Evolutionary conservation across 768 basidiomycete species (phyloP).

Genomic region (Podaxis sp.): DNA sequence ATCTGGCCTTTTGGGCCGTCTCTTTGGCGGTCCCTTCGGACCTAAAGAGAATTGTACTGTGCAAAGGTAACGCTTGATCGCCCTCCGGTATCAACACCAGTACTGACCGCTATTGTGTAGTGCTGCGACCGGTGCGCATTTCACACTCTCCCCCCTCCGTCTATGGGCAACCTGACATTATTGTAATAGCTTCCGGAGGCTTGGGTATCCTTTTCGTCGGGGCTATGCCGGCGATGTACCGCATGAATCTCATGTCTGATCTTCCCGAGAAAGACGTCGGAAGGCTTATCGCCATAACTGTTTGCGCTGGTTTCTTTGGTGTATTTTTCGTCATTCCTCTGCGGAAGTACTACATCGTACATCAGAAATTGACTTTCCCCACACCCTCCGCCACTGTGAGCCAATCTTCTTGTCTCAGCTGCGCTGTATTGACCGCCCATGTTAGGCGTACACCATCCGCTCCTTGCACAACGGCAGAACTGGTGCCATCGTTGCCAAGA

Average conservation of each 20-base stretch:
- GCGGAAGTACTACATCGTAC: conserved; percentile 59
- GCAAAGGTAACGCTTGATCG: conserved; percentile 37
- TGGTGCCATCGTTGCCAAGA: conserved; percentile 49
- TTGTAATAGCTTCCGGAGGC: conserved; percentile 46
- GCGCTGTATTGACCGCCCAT: neutral
- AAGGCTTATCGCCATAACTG: conserved; percentile 52
- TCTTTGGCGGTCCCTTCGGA: conserved; percentile 56
- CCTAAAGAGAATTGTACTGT: conserved; percentile 69
- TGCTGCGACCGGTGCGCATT: conserved; percentile 44
- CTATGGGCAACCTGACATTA: neutral
- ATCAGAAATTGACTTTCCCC: conserved; percentile 62
- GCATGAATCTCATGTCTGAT: conserved; percentile 44
- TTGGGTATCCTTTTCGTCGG: conserved; percentile 59
- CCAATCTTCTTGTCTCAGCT: neutral
- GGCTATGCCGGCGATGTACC: conserved; percentile 61
- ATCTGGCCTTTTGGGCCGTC: conserved; percentile 39
- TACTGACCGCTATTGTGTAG: conserved; percentile 21
- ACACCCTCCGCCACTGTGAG: conserved; percentile 60
- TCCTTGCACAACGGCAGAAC: conserved; percentile 52
- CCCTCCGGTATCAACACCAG: neutral
- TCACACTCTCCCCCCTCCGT: conserved; percentile 16
- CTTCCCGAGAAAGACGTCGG: conserved; percentile 52
- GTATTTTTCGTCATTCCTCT: conserved; percentile 68
- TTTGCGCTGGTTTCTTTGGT: conserved; percentile 56
- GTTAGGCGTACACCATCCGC: conserved; percentile 57